phyloP scores from a whole-genome alignment of 1,284 basidiomycete genomes.

The Ceratobasidium sp. region DNA sequence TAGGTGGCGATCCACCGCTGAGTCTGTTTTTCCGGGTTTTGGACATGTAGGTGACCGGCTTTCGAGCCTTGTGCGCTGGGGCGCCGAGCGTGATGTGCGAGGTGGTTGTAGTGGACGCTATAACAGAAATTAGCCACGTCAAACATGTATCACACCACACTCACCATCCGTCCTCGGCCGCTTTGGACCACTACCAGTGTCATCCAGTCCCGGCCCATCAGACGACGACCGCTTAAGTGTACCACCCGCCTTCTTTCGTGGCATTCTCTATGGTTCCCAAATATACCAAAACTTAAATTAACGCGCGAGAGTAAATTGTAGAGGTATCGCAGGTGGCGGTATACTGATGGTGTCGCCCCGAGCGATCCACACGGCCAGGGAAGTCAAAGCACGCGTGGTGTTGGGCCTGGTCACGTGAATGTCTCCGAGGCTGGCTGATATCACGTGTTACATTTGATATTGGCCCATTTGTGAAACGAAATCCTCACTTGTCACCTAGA shows the following conservation, averaged over 20 bases:
- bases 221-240: conserved; percentile 34
- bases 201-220: conserved; percentile 18
- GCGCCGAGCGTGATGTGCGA: conserved; percentile 16
- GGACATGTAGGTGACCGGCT: conserved; percentile 26
- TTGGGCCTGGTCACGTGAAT: conserved; percentile 28
- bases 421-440: neutral
- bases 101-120: neutral
- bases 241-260: conserved; percentile 30
- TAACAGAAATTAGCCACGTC: neutral
- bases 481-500: too few relatives aligned
- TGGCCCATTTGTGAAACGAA: neutral
- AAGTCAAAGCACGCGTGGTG: conserved; percentile 37
- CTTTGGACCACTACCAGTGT: conserved; percentile 2
- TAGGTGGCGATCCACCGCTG: conserved; percentile 12
- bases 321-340: conserved; percentile 27
- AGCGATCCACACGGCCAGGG: conserved; percentile 21
- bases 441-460: conserved; percentile 1
- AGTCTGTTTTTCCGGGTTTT: conserved; percentile 12
- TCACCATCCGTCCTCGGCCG: conserved; percentile 25
- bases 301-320: neutral
- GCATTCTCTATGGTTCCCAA: neutral
- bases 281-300: neutral
- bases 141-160: neutral
- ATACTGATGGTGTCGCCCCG: conserved; percentile 18
- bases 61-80: conserved; percentile 23